Evolutionary conservation across 129 eudicot species (phyloP).

Genomic region (Silybum marianum): DNA sequence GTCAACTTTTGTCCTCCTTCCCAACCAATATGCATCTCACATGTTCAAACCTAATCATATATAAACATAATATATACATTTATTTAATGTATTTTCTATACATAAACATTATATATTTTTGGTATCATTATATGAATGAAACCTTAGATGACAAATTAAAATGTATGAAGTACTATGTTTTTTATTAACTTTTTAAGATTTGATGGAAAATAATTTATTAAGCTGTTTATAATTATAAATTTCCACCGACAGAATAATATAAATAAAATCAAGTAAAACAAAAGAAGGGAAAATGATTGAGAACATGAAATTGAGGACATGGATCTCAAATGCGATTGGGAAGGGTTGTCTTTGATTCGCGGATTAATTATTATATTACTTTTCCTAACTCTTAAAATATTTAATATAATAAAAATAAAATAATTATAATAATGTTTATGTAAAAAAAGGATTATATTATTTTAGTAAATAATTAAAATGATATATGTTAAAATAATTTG

Average conservation of each 20-base stretch:
- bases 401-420: neutral
- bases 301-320: slow-evolving; percentile 39
- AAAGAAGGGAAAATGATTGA: slow-evolving; percentile 31
- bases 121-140: neutral
- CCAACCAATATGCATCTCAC: no score
- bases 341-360: slow-evolving; percentile 9
- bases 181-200: neutral
- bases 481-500: neutral
- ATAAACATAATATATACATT: neutral
- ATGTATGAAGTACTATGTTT: neutral
- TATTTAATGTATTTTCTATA: no score
- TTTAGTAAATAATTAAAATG: neutral
- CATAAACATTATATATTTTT: neutral
- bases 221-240: neutral
- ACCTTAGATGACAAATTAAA: neutral
- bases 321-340: slow-evolving; percentile 34
- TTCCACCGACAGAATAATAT: slow-evolving; percentile 33
- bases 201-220: neutral
- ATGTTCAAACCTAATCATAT: neutral
- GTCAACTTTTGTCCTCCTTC: no score
- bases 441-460: neutral
- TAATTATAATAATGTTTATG: neutral
- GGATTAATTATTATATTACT: neutral
- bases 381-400: neutral
- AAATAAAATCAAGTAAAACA: neutral